Evolutionary conservation across 2,329 filamentous ascomycete species (phyloP).

Genomic region (Epicoccum sorghinum): DNA sequence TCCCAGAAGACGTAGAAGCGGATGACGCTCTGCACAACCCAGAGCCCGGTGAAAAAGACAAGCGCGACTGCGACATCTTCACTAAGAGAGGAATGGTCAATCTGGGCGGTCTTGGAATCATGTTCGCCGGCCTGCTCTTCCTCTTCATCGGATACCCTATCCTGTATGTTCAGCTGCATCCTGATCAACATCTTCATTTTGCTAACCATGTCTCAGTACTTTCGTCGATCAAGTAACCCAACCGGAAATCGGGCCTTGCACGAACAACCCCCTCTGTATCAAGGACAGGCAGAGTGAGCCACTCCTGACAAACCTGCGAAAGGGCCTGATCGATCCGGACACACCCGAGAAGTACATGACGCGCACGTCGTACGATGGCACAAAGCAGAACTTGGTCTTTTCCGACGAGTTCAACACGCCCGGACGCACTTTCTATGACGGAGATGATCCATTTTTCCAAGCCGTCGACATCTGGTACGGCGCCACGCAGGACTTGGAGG

Average conservation of each 20-base stretch:
- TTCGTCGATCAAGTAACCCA: slow-evolving; percentile 58
- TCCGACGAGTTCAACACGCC: slow-evolving; percentile 74
- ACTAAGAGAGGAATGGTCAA: slow-evolving; percentile 69
- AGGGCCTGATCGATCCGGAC: slow-evolving; percentile 68
- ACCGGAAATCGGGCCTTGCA: slow-evolving; percentile 46
- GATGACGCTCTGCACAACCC: slow-evolving; percentile 76
- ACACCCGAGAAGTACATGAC: slow-evolving; percentile 65
- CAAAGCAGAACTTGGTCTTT: slow-evolving; percentile 69
- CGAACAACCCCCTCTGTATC: slow-evolving; percentile 57
- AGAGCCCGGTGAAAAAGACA: slow-evolving; percentile 67
- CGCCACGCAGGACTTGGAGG: slow-evolving; percentile 71
- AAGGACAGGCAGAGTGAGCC: slow-evolving; percentile 54
- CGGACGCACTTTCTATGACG: slow-evolving; percentile 72
- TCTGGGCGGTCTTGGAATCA: slow-evolving; percentile 65
- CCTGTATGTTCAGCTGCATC: slow-evolving; percentile 60
- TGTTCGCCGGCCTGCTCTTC: slow-evolving; percentile 65
- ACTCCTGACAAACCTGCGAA: slow-evolving; percentile 66
- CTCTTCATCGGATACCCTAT: slow-evolving; percentile 74
- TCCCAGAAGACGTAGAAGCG: slow-evolving; percentile 75
- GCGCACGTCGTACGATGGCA: slow-evolving; percentile 64
- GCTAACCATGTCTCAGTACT: slow-evolving; percentile 54
- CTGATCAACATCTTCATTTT: neutral
- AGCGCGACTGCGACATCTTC: slow-evolving; percentile 68
- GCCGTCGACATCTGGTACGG: slow-evolving; percentile 75
- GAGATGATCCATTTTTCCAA: slow-evolving; percentile 72